A percentile compares a stretch with the other conserved stretches of the same genome.
These are phyloP conservation scores for Phellopilus nigrolimitatus DNA, from an alignment of 1,284 basidiomycete species.

Conservation along the genomic window DNA sequence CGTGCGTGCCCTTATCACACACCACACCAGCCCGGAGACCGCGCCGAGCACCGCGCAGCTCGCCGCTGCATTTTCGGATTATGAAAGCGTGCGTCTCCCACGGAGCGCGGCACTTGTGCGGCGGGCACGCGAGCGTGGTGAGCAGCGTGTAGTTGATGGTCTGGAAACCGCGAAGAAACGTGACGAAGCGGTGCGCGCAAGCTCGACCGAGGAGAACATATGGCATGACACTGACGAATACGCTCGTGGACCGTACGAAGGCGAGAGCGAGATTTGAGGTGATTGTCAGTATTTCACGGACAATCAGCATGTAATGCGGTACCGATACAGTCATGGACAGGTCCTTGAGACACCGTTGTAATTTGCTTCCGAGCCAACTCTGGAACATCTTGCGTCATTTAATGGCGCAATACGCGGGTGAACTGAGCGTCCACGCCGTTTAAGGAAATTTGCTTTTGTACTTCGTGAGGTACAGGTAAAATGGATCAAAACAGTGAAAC, in stretches of 20 bases:
- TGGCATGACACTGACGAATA: slow-evolving; percentile 3
- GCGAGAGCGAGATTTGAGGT: slow-evolving; percentile 12
- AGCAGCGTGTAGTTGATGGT: slow-evolving; percentile 31
- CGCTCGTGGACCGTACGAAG: slow-evolving; percentile 12
- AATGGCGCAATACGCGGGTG: no score
- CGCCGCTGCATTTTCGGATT: slow-evolving; percentile 29
- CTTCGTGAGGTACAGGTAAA: no score
- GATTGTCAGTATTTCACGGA: background rate
- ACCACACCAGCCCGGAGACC: slow-evolving; percentile 29
- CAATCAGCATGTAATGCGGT: no score
- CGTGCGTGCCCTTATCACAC: slow-evolving; percentile 31
- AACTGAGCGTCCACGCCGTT: no score
- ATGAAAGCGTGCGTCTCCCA: slow-evolving; percentile 32
- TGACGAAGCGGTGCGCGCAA: slow-evolving; percentile 28
- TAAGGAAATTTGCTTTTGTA: no score
- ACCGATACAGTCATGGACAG: no score
- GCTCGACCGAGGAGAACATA: slow-evolving; percentile 22
- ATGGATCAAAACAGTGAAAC: no score
- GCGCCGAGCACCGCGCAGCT: slow-evolving; percentile 32
- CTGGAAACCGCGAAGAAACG: slow-evolving; percentile 32
- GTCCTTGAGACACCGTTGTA: no score
- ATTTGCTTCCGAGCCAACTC: no score
- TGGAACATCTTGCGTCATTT: no score
- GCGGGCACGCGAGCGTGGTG: slow-evolving; percentile 35
- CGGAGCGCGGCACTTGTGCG: slow-evolving; percentile 34